These are phyloP conservation scores for Paramecium biaurelia DNA, from an alignment of 73 alveolate genomes.

Conservation along the genomic window DNA sequence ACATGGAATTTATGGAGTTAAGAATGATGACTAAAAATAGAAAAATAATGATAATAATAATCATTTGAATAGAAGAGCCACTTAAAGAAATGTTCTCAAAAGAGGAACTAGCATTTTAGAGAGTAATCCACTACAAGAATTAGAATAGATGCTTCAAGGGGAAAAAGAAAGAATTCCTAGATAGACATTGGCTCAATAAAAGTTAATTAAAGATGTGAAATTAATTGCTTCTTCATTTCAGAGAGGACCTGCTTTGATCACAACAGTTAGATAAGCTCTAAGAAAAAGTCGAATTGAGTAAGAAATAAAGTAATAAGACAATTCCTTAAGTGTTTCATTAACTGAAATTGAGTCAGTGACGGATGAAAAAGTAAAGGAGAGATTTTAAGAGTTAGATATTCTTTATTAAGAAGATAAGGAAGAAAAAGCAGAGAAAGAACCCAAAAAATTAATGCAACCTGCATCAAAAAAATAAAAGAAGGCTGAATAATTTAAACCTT, in stretches of 20 bases:
- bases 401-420: background rate
- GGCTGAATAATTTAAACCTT: background rate
- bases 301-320: background rate
- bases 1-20: slow-evolving; percentile 40
- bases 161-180: background rate
- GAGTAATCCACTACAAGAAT: background rate
- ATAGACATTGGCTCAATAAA: background rate
- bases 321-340: background rate
- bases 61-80: background rate
- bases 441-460: background rate
- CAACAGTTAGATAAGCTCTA: background rate
- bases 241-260: background rate
- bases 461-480: background rate
- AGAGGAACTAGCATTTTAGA: background rate
- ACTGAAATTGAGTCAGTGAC: background rate
- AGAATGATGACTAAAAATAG: background rate
- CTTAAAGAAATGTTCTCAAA: background rate
- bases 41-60: background rate
- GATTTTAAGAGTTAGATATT: slow-evolving; percentile 24
- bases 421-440: background rate
- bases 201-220: background rate
- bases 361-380: background rate
- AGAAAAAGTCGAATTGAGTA: background rate
- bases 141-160: background rate
- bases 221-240: background rate